Percentiles rank a stretch among this genome's conserved stretches.
These are phyloP conservation scores for Penicillium sp. DNA, from an alignment of 2,329 filamentous ascomycete genomes.

Conservation along the genomic window DNA sequence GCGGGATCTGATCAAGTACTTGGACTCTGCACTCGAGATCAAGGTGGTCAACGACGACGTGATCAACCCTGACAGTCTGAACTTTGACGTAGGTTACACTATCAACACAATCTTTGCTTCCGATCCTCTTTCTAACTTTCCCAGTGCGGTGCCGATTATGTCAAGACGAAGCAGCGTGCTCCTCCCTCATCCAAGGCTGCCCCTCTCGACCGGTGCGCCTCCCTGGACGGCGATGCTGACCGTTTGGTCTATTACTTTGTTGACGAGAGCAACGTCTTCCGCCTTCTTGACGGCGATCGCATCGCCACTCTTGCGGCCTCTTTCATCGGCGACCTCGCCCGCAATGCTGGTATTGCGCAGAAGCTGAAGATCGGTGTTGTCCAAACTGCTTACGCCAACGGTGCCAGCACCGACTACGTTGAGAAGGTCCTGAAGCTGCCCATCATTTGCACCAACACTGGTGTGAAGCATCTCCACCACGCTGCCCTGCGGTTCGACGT, in stretches of 20 bases:
- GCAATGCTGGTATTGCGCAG: slow-evolving; percentile 73
- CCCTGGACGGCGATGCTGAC: slow-evolving; percentile 93
- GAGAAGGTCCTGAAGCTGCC: slow-evolving; percentile 84
- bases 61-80: slow-evolving; percentile 83
- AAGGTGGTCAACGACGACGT: slow-evolving; percentile 92
- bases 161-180: slow-evolving; percentile 94
- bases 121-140: not conserved
- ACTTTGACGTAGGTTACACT: slow-evolving; percentile 69
- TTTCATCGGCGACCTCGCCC: slow-evolving; percentile 87
- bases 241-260: slow-evolving; percentile 94
- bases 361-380: slow-evolving; percentile 91
- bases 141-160: slow-evolving; percentile 90
- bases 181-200: slow-evolving; percentile 79
- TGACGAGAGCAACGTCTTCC: slow-evolving; percentile 79
- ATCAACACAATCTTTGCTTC: too few relatives aligned
- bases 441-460: slow-evolving; percentile 89
- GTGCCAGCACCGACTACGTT: slow-evolving; percentile 89
- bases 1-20: slow-evolving; percentile 77
- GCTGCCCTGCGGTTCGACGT: slow-evolving; percentile 94
- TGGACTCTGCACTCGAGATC: slow-evolving; percentile 76
- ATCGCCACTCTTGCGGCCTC: slow-evolving; percentile 93
- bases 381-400: slow-evolving; percentile 97
- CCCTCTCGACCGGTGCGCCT: slow-evolving; percentile 78
- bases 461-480: slow-evolving; percentile 96
- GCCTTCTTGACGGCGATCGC: slow-evolving; percentile 92